Percentiles rank a stretch among this genome's conserved stretches.
Evolutionary conservation across 148 eudicot species (phyloP).

Genomic region (Spergularia bocconei): DNA sequence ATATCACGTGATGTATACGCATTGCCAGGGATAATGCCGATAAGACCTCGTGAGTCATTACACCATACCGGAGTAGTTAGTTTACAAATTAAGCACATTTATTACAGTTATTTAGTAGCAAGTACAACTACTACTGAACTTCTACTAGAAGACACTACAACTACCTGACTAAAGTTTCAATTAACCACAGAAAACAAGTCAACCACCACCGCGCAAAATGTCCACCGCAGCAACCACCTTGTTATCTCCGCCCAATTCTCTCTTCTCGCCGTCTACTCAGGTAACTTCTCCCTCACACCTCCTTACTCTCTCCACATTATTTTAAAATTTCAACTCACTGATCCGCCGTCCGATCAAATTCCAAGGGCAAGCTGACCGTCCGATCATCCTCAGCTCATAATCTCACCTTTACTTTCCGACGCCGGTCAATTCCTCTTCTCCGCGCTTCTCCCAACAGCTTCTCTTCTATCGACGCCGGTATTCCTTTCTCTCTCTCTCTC

Average conservation of each 20-base stretch:
- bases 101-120: too few relatives aligned
- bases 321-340: not conserved
- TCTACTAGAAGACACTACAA: too few relatives aligned
- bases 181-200: not conserved
- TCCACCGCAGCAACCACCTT: constrained; percentile 25
- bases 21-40: too few relatives aligned
- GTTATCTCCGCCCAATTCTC: constrained; percentile 39
- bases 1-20: too few relatives aligned
- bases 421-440: constrained; percentile 41
- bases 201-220: not conserved
- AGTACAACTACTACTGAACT: too few relatives aligned
- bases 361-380: constrained; percentile 36
- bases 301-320: not conserved
- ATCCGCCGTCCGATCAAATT: constrained; percentile 12
- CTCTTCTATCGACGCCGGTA: constrained; percentile 62
- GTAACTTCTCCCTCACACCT: constrained; percentile 1
- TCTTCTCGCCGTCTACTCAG: constrained; percentile 28
- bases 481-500: not conserved
- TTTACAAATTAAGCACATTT: too few relatives aligned
- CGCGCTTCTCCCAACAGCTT: constrained; percentile 48
- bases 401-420: constrained; percentile 36
- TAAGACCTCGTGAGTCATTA: too few relatives aligned
- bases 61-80: too few relatives aligned
- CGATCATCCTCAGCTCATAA: constrained; percentile 30
- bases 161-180: not conserved